phyloP scores from a whole-genome alignment of 768 basidiomycete genomes.

The Suillus spraguei region DNA sequence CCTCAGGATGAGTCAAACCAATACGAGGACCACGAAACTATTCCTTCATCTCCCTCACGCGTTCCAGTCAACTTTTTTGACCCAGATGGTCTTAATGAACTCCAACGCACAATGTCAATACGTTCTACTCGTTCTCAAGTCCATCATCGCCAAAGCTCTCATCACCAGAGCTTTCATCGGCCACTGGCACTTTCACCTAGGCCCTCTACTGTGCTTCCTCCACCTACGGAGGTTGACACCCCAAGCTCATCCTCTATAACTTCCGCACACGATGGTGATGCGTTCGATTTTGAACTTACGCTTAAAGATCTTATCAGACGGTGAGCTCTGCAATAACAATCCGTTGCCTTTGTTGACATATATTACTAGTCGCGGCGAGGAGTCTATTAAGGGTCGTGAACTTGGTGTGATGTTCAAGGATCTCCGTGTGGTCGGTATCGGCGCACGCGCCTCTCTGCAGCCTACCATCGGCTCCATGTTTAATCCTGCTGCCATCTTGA shows the following conservation, averaged over 20 bases:
- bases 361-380: constrained; percentile 44
- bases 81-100: constrained; percentile 43
- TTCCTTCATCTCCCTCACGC: constrained; percentile 13
- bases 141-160: not conserved
- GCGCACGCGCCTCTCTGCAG: constrained; percentile 56
- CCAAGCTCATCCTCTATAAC: not conserved
- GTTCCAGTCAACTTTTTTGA: constrained; percentile 53
- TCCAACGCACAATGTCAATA: constrained; percentile 34
- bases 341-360: not conserved
- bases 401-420: constrained; percentile 65
- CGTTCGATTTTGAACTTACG: constrained; percentile 34
- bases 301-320: constrained; percentile 27
- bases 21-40: too few relatives aligned
- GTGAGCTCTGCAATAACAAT: constrained; percentile 12
- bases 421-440: constrained; percentile 61
- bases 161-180: not conserved
- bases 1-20: not conserved
- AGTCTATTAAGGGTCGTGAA: constrained; percentile 51
- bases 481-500: constrained; percentile 50
- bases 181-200: not conserved
- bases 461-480: constrained; percentile 63
- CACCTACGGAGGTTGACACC: not conserved
- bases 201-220: too few relatives aligned
- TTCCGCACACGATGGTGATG: constrained; percentile 19
- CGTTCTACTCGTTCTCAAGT: constrained; percentile 7